These are phyloP conservation scores for Angomonas deanei DNA, from an alignment of 208 protist species.

Conservation along the genomic window DNA sequence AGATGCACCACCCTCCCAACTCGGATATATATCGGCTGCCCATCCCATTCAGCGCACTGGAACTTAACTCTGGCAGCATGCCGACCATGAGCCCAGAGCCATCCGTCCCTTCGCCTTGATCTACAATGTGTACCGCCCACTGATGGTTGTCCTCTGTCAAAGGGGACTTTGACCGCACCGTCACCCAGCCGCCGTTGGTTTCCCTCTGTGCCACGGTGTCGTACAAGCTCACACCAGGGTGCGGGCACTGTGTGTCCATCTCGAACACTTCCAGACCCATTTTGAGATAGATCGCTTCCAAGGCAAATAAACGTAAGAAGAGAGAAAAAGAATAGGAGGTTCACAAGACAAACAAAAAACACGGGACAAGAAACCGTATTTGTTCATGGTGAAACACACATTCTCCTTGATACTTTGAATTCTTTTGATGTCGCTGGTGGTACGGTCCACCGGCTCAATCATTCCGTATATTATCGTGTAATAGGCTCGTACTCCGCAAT, in stretches of 20 bases:
- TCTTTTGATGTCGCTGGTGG: too few species aligned
- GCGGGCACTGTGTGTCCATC: conserved; percentile 69
- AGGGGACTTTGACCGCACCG: conserved; percentile 62
- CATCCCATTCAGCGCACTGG: conserved; percentile 39
- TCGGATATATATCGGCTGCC: conserved; percentile 89
- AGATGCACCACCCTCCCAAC: conserved; percentile 87
- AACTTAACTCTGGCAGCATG: conserved; percentile 61
- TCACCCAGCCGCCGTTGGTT: conserved; percentile 90
- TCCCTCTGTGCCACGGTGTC: conserved; percentile 62
- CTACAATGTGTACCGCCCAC: conserved; percentile 82
- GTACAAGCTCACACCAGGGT: conserved; percentile 79
- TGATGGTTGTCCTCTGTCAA: conserved; percentile 72
- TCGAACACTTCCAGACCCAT: conserved; percentile 86
- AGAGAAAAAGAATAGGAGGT: conserved; percentile 5
- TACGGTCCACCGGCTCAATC: too few species aligned
- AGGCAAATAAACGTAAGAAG: conserved; percentile 1
- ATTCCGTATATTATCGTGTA: too few species aligned
- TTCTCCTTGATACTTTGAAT: too few species aligned
- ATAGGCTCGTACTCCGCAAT: conserved; percentile 51
- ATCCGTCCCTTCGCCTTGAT: conserved; percentile 87
- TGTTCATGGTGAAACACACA: too few species aligned
- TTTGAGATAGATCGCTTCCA: background rate
- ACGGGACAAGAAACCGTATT: too few species aligned
- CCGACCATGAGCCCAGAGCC: conserved; percentile 88
- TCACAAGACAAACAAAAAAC: background rate